phyloP scores from a whole-genome alignment of 164 flowering plant genomes.

The Amborella trichopoda region DNA sequence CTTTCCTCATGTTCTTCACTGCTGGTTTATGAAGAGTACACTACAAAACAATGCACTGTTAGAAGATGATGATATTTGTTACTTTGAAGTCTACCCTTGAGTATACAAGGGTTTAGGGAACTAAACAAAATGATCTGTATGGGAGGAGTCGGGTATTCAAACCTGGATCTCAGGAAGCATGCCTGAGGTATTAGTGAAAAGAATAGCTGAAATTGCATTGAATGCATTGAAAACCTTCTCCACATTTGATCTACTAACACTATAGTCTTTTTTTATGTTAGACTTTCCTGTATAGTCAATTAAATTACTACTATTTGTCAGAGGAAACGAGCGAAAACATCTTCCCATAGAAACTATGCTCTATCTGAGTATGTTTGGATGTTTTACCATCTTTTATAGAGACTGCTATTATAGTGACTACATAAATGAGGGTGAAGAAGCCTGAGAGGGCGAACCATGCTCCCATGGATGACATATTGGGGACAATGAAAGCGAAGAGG shows the following conservation, averaged over 20 bases:
- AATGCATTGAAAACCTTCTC: constrained; percentile 34
- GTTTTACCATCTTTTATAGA: constrained; percentile 29
- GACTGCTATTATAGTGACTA: constrained; percentile 15
- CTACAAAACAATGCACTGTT: no score
- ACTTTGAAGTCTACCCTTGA: no score
- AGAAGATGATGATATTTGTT: no score
- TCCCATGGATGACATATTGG: constrained; percentile 46
- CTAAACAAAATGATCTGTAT: no score
- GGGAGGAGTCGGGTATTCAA: no score
- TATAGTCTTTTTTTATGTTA: constrained; percentile 22
- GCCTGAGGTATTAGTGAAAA: constrained; percentile 27
- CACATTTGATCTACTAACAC: constrained; percentile 19
- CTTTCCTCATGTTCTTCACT: constrained; percentile 45
- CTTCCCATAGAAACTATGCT: background rate
- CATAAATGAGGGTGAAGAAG: constrained; percentile 23
- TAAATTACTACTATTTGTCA: background rate
- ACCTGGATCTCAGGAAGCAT: constrained; percentile 45
- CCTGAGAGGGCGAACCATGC: constrained; percentile 28
- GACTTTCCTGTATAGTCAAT: constrained; percentile 18
- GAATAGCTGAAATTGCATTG: constrained; percentile 33
- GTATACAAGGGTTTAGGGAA: no score
- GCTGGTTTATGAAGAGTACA: constrained; percentile 44
- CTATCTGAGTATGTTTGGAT: no score
- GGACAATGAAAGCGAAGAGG: constrained; percentile 33
- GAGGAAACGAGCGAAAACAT: background rate